Evolutionary conservation across 78 protist species (phyloP).

Genomic region (Paulinella micropora): DNA sequence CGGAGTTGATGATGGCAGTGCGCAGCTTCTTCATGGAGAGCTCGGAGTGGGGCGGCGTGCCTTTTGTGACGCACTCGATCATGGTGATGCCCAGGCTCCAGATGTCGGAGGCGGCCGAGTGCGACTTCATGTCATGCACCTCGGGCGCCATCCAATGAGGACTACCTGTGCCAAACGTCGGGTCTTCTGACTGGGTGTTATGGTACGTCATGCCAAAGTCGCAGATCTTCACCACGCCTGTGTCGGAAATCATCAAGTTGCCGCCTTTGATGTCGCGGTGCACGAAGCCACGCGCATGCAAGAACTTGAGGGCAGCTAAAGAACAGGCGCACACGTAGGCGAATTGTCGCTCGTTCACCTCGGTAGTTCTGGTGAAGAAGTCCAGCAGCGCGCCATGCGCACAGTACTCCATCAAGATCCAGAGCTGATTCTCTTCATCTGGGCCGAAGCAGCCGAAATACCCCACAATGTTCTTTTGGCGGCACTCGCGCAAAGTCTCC

Average conservation of each 20-base stretch:
- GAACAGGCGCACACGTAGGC: neutral
- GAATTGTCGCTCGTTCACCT: neutral
- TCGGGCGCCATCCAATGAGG: constrained; percentile 92
- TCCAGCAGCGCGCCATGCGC: neutral
- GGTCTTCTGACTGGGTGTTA: neutral
- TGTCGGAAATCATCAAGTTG: neutral
- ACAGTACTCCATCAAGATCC: constrained; percentile 18
- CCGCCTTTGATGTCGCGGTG: constrained; percentile 34
- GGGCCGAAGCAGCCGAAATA: neutral
- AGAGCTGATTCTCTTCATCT: neutral
- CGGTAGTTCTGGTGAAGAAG: neutral
- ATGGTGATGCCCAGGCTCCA: constrained; percentile 98
- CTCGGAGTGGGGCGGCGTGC: constrained; percentile 80
- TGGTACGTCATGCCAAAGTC: constrained; percentile 22
- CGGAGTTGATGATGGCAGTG: constrained; percentile 65
- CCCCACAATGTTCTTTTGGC: neutral
- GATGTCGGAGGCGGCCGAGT: constrained; percentile 75
- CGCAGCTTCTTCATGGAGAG: constrained; percentile 77
- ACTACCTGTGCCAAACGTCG: constrained; percentile 25
- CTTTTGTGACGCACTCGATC: constrained; percentile 84
- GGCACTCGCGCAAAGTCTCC: no score
- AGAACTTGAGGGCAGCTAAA: neutral
- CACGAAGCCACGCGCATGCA: neutral
- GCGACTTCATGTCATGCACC: constrained; percentile 18
- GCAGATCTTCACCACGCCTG: constrained; percentile 2